A percentile compares a stretch with the other conserved stretches of the same genome.
phyloP scores from a whole-genome alignment of 306 rosid species.

The Cucumis hystrix region DNA sequence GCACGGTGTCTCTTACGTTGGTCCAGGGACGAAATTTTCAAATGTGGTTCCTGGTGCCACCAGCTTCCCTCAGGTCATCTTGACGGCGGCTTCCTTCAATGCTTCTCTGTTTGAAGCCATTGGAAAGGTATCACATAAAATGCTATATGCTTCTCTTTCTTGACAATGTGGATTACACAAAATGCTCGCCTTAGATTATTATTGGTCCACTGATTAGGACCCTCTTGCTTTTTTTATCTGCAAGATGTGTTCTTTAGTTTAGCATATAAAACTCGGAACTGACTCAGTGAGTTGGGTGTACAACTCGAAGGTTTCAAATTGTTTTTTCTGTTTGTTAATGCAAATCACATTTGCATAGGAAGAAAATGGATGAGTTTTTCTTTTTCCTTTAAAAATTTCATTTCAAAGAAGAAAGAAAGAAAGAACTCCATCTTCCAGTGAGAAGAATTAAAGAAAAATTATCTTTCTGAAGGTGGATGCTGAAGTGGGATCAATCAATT shows the following conservation, averaged over 20 bases:
- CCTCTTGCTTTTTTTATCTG: not conserved
- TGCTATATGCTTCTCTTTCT: not conserved
- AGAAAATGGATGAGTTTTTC: not conserved
- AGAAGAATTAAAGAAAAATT: not conserved
- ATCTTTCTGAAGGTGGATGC: not conserved
- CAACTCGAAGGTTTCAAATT: not conserved
- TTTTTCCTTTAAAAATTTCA: not conserved
- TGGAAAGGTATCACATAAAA: conserved; percentile 44
- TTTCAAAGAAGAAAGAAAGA: not conserved
- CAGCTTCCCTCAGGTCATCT: conserved; percentile 82
- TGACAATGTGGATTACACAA: not conserved
- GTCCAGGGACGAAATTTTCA: conserved; percentile 71
- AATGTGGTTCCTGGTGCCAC: conserved; percentile 68
- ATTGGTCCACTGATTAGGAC: not conserved
- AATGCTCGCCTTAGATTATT: too few relatives aligned
- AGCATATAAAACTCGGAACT: not conserved
- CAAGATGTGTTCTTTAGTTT: not conserved
- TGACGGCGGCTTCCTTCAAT: conserved; percentile 95
- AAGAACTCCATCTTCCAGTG: not conserved
- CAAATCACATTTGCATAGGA: not conserved
- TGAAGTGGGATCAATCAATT: not conserved
- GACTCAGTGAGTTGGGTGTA: not conserved
- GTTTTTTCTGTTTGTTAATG: not conserved
- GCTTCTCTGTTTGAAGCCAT: conserved; percentile 69
- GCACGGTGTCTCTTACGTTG: conserved; percentile 79